These are phyloP conservation scores for Zygoascus flipseniorum DNA, from an alignment of 805 yeast species.

Conservation along the genomic window DNA sequence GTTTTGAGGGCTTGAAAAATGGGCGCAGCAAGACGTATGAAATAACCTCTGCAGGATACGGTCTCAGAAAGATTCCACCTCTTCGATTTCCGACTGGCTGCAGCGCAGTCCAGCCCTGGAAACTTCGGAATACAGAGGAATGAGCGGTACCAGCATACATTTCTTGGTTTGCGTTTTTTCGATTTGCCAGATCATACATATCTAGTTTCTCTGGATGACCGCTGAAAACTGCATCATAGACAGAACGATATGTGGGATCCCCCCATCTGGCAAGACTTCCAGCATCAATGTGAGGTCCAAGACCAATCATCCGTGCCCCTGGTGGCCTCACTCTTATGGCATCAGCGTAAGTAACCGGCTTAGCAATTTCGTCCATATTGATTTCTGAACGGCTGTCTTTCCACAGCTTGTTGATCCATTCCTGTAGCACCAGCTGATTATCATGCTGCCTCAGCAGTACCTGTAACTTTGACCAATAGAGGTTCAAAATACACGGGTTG, in stretches of 20 bases:
- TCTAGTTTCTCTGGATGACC: slow-evolving; percentile 39
- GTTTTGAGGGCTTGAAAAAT: slow-evolving; percentile 27
- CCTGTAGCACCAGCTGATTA: slow-evolving; percentile 22
- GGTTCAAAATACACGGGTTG: slow-evolving; percentile 23
- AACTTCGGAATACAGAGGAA: slow-evolving; percentile 34
- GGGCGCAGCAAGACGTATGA: slow-evolving; percentile 37
- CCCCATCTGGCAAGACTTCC: slow-evolving; percentile 39
- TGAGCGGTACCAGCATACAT: slow-evolving; percentile 25
- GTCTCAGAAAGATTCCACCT: slow-evolving; percentile 35
- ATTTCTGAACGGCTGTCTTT: background rate
- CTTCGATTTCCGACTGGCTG: slow-evolving; percentile 30
- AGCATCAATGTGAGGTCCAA: slow-evolving; percentile 35
- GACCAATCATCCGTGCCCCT: slow-evolving; percentile 18
- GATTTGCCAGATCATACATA: slow-evolving; percentile 31
- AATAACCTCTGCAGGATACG: slow-evolving; percentile 30
- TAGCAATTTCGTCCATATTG: background rate
- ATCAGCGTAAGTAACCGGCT: slow-evolving; percentile 35
- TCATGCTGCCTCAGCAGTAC: slow-evolving; percentile 35
- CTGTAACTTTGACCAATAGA: slow-evolving; percentile 36
- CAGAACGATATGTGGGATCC: slow-evolving; percentile 32
- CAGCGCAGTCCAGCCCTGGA: slow-evolving; percentile 40
- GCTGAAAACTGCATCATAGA: slow-evolving; percentile 29
- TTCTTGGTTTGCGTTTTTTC: slow-evolving; percentile 28
- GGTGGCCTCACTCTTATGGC: slow-evolving; percentile 38
- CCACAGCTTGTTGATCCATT: background rate